phyloP scores from a whole-genome alignment of 140 eudicot genomes.

The Stevia rebaudiana region DNA sequence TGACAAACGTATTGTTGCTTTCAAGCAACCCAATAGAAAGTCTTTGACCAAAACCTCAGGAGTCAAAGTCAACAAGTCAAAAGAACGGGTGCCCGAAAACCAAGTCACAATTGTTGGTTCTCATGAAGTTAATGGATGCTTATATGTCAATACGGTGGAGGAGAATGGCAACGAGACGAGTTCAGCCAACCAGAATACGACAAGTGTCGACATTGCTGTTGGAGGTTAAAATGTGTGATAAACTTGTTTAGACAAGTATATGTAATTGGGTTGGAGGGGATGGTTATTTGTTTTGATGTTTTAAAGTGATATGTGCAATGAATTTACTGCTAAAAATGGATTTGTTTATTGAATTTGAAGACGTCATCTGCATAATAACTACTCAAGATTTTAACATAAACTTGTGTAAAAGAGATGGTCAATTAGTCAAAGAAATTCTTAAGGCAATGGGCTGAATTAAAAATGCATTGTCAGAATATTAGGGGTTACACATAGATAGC shows the following conservation, averaged over 20 bases:
- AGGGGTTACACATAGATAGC: no score
- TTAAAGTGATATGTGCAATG: neutral
- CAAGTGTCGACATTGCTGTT: conserved; percentile 28
- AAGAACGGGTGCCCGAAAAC: conserved; percentile 27
- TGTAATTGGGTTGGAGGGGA: conserved; percentile 4
- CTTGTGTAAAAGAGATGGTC: no score
- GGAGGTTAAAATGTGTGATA: conserved; percentile 28
- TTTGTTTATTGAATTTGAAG: conserved; percentile 9
- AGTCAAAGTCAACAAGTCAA: conserved; percentile 18
- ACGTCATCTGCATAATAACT: neutral
- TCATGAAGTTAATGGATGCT: conserved; percentile 22
- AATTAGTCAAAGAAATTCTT: no score
- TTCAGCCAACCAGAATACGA: conserved; percentile 17
- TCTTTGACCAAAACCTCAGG: conserved; percentile 32
- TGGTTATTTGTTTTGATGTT: conserved; percentile 14
- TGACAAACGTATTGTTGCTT: conserved; percentile 21
- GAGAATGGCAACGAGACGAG: conserved; percentile 7
- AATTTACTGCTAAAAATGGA: conserved; percentile 9
- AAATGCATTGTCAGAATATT: no score
- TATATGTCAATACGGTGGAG: neutral
- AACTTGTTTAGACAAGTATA: conserved; percentile 3
- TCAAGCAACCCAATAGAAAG: conserved; percentile 39
- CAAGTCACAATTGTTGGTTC: conserved; percentile 15
- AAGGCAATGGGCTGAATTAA: no score
- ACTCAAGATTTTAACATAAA: no score